A percentile compares a stretch with the other conserved stretches of the same genome.
Evolutionary conservation across 495 filamentous ascomycete genomes (phyloP).

Genomic region (Astrothelium subdiscretum): DNA sequence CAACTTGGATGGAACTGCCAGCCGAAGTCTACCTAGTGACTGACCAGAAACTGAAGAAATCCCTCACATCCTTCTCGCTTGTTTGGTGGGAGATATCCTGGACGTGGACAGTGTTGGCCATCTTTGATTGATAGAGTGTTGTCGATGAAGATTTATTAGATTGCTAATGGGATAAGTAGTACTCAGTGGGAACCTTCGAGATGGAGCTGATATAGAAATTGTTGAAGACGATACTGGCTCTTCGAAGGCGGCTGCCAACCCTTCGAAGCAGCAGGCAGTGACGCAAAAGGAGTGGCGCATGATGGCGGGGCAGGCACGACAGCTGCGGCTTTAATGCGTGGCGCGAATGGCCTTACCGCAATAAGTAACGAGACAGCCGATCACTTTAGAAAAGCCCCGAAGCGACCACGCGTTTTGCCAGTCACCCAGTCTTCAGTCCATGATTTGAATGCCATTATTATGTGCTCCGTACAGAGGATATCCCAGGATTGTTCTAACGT

Average conservation of each 20-base stretch:
- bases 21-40: too few species aligned
- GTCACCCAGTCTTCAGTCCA: too few species aligned
- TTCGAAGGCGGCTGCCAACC: neutral
- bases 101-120: constrained; percentile 39
- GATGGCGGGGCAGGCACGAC: too few species aligned
- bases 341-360: too few species aligned
- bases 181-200: neutral
- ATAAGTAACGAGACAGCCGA: too few species aligned
- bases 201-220: neutral
- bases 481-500: too few species aligned
- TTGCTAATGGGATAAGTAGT: neutral
- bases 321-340: too few species aligned
- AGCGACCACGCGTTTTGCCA: too few species aligned
- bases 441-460: too few species aligned
- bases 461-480: too few species aligned
- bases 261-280: neutral
- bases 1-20: too few species aligned
- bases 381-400: too few species aligned
- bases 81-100: constrained; percentile 75
- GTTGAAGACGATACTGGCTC: neutral
- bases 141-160: neutral
- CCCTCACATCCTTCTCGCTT: constrained; percentile 77
- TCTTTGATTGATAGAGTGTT: constrained; percentile 12
- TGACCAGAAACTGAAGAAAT: constrained; percentile 99
- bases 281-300: neutral